Percentiles rank a stretch among this genome's conserved stretches.
These are phyloP conservation scores for Dryas drummondii DNA, from an alignment of 306 rosid genomes.

Conservation along the genomic window DNA sequence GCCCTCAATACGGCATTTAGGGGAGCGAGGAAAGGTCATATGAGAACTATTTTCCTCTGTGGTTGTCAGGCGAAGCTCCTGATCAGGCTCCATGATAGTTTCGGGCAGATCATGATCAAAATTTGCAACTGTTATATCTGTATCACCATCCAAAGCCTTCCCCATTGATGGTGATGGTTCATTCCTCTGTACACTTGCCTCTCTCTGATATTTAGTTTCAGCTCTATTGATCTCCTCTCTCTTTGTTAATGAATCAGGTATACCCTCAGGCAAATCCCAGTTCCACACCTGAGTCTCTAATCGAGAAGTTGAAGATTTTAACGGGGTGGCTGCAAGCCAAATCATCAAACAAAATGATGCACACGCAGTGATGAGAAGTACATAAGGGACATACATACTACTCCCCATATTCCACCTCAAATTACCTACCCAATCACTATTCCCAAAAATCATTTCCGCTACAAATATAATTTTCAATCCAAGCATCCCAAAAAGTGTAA, in stretches of 20 bases:
- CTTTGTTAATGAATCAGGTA: slow-evolving; percentile 24
- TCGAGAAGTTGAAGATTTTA: slow-evolving; percentile 62
- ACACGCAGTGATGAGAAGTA: slow-evolving; percentile 51
- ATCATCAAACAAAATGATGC: slow-evolving; percentile 69
- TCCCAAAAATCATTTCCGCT: slow-evolving; percentile 85
- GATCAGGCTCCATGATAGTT: slow-evolving; percentile 52
- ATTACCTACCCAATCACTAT: slow-evolving; percentile 78
- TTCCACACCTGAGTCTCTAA: slow-evolving; percentile 52
- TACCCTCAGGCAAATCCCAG: slow-evolving; percentile 45
- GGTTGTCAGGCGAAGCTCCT: slow-evolving; percentile 36
- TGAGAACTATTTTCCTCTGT: slow-evolving; percentile 44
- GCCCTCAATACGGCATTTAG: slow-evolving; percentile 34
- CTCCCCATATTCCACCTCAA: slow-evolving; percentile 70
- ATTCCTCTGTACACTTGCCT: slow-evolving; percentile 34
- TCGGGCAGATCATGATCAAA: slow-evolving; percentile 51
- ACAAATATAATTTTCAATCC: slow-evolving; percentile 74
- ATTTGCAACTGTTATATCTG: slow-evolving; percentile 41
- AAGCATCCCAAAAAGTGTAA: slow-evolving; percentile 75
- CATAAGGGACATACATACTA: slow-evolving; percentile 53
- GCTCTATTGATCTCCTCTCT: slow-evolving; percentile 36
- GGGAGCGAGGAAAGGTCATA: slow-evolving; percentile 35
- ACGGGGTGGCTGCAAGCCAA: slow-evolving; percentile 85
- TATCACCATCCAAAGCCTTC: slow-evolving; percentile 35
- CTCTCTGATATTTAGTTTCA: slow-evolving; percentile 43
- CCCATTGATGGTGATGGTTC: slow-evolving; percentile 38